These are phyloP conservation scores for Anthracocystis setariae DNA, from an alignment of 1,284 basidiomycete species.

Conservation along the genomic window DNA sequence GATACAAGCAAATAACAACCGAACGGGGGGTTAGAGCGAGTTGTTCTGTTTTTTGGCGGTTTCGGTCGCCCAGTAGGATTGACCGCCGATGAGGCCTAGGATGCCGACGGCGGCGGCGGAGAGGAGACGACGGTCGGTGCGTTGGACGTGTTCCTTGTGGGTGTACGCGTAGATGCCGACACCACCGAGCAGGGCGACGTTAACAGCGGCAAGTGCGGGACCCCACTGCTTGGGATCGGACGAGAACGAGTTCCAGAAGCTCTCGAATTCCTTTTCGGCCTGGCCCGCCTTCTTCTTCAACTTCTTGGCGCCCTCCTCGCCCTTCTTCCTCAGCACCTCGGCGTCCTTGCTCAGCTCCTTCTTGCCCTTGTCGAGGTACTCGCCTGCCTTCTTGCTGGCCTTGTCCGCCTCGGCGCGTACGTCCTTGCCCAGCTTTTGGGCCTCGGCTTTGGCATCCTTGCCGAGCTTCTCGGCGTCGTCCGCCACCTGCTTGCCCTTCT, in stretches of 20 bases:
- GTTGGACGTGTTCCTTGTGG: constrained; percentile 55
- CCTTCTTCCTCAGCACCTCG: constrained; percentile 40
- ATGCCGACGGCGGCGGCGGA: constrained; percentile 59
- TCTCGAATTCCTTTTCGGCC: constrained; percentile 58
- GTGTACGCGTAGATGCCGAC: constrained; percentile 64
- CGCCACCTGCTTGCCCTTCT: constrained; percentile 31
- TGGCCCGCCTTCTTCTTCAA: constrained; percentile 48
- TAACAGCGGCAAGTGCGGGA: constrained; percentile 62
- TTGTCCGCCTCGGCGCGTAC: constrained; percentile 37
- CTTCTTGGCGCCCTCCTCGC: constrained; percentile 54
- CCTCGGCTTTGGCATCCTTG: constrained; percentile 21
- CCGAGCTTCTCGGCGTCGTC: constrained; percentile 45
- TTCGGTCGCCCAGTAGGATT: constrained; percentile 56
- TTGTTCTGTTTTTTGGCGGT: constrained; percentile 52
- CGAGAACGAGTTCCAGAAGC: constrained; percentile 58
- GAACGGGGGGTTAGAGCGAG: constrained; percentile 7
- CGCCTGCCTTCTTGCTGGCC: constrained; percentile 43
- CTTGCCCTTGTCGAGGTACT: constrained; percentile 43
- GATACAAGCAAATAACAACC: too few species aligned
- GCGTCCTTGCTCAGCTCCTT: constrained; percentile 48
- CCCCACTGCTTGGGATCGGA: constrained; percentile 63
- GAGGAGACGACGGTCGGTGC: constrained; percentile 58
- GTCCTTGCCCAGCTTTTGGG: constrained; percentile 44
- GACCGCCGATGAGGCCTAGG: constrained; percentile 57
- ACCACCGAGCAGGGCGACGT: constrained; percentile 62